These are phyloP conservation scores for Thermomucor indicae-seudaticae DNA, from an alignment of 371 early-diverging fungal species.

Conservation along the genomic window DNA sequence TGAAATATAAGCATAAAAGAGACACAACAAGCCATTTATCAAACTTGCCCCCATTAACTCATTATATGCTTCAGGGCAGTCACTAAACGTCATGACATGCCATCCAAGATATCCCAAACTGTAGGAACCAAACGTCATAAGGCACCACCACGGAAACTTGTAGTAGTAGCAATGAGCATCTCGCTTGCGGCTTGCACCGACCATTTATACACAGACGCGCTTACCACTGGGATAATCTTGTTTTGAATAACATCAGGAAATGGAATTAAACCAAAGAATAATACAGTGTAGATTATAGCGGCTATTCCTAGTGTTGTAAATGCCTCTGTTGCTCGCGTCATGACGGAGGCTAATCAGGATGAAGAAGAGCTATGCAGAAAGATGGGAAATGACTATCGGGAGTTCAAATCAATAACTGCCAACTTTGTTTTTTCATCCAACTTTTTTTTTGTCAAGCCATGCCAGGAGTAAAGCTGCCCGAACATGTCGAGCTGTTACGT, in stretches of 20 bases:
- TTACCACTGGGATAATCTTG: conserved; percentile 59
- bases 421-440: not conserved
- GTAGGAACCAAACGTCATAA: conserved; percentile 83
- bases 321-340: conserved; percentile 66
- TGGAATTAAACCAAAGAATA: conserved; percentile 53
- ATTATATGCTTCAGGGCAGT: conserved; percentile 85
- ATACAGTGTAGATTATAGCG: conserved; percentile 37
- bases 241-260: conserved; percentile 53
- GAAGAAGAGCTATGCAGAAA: not conserved
- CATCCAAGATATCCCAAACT: conserved; percentile 82
- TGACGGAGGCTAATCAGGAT: conserved; percentile 12
- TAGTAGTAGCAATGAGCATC: not conserved
- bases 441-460: conserved; percentile 10
- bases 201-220: conserved; percentile 1
- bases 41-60: conserved; percentile 74
- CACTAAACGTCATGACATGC: conserved; percentile 81
- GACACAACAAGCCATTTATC: conserved; percentile 32
- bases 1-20: not conserved
- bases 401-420: too few species aligned
- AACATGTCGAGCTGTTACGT: conserved; percentile 42
- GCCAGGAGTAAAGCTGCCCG: conserved; percentile 19
- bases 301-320: conserved; percentile 41
- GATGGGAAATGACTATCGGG: not conserved
- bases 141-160: conserved; percentile 79
- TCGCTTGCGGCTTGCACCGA: not conserved